A percentile compares a stretch with the other conserved stretches of the same genome.
Conservation (phyloP, 2,329 filamentous ascomycete species). For the Trichoderma koningii region DNA sequence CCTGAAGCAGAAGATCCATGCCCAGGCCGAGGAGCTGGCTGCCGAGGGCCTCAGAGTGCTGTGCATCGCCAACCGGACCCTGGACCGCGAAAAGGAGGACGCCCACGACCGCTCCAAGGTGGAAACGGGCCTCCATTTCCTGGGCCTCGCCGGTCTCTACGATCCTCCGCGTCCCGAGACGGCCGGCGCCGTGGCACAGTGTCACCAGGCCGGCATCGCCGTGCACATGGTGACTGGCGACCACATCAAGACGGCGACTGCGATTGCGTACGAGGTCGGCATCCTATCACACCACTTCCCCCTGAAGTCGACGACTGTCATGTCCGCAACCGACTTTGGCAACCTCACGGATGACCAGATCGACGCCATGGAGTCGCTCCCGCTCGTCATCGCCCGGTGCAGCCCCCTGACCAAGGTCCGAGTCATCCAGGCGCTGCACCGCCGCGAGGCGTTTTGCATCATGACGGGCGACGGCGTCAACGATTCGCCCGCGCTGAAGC, state of each 20-base stretch:
- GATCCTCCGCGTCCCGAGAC: slow-evolving; percentile 72
- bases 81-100: slow-evolving; percentile 41
- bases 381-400: slow-evolving; percentile 69
- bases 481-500: slow-evolving; percentile 71
- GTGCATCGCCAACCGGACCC: slow-evolving; percentile 60
- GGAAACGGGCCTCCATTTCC: slow-evolving; percentile 61
- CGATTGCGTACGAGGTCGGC: slow-evolving; percentile 66
- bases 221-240: slow-evolving; percentile 73
- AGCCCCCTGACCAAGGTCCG: slow-evolving; percentile 72
- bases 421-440: slow-evolving; percentile 73
- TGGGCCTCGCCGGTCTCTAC: slow-evolving; percentile 72
- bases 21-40: slow-evolving; percentile 58
- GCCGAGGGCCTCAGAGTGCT: slow-evolving; percentile 68
- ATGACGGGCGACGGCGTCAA: slow-evolving; percentile 79
- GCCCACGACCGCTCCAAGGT: slow-evolving; percentile 54
- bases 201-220: slow-evolving; percentile 62
- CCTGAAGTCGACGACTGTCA: slow-evolving; percentile 51
- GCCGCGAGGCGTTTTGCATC: slow-evolving; percentile 67
- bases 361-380: slow-evolving; percentile 61
- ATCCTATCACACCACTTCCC: slow-evolving; percentile 51
- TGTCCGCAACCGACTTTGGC: slow-evolving; percentile 66
- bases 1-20: slow-evolving; percentile 49
- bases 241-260: slow-evolving; percentile 66
- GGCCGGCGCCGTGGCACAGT: slow-evolving; percentile 59
- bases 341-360: slow-evolving; percentile 63